phyloP scores from a whole-genome alignment of 202 grass and related monocot genomes.

The Panicum virgatum region DNA sequence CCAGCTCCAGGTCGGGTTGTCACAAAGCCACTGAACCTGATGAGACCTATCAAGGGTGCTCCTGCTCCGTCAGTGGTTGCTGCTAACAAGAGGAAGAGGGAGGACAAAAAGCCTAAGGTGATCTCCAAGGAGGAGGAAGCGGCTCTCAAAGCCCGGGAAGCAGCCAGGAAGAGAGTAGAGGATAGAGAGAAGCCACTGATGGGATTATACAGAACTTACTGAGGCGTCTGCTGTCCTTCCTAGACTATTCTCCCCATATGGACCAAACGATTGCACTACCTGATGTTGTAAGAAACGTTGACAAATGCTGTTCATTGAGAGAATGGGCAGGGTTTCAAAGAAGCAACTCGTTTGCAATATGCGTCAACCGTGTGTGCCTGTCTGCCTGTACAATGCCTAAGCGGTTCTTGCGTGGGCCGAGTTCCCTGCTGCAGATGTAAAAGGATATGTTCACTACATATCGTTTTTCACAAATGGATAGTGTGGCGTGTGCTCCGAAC shows the following conservation, averaged over 20 bases:
- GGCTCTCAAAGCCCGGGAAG: slow-evolving; percentile 77
- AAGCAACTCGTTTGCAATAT: background rate
- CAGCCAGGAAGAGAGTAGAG: slow-evolving; percentile 79
- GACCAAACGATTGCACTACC: background rate
- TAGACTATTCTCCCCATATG: background rate
- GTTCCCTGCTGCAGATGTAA: background rate
- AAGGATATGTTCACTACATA: background rate
- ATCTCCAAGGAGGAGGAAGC: slow-evolving; percentile 81
- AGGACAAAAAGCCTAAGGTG: slow-evolving; percentile 63
- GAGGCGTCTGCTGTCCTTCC: slow-evolving; percentile 6
- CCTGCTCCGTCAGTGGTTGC: slow-evolving; percentile 43
- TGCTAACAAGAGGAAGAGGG: slow-evolving; percentile 81
- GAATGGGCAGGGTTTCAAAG: background rate
- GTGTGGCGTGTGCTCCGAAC: background rate
- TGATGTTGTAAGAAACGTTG: background rate
- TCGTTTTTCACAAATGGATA: background rate
- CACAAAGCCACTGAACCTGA: slow-evolving; percentile 67
- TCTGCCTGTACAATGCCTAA: background rate
- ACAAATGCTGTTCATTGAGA: background rate
- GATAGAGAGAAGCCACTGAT: slow-evolving; percentile 84
- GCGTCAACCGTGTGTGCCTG: background rate
- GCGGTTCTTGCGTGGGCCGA: background rate
- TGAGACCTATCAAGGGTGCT: slow-evolving; percentile 60
- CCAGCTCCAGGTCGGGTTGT: slow-evolving; percentile 67
- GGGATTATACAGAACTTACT: slow-evolving; percentile 77